Evolutionary conservation across 192 early-diverging fungal species (phyloP), one percentile per base, ranked within the genome.

Genomic region (Mortierella antarctica): DNA sequence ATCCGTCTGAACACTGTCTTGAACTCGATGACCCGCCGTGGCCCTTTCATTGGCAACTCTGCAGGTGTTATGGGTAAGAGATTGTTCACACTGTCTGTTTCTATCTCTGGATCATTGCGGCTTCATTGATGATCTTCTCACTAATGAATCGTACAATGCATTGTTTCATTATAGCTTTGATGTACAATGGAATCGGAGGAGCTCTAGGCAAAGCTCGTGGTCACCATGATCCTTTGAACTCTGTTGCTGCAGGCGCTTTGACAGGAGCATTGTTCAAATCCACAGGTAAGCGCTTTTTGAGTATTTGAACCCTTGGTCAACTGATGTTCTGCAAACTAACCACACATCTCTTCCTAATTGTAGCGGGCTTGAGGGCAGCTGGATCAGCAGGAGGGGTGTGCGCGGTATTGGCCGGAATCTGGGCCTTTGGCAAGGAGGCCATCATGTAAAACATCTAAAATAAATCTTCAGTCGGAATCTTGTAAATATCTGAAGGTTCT

Each of bases 1-100:
- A 85, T 95, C 67, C 89, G 93, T 53, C 83, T 95, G 41, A 95
- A 95, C 85, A 92, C 90, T 62, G 88, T 93, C 48, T 87, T 95
- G 60, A 95, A 95, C 86, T 87, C 90, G 39, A 91, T 92, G 82
- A 95, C 94, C 9, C 89, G 94, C 50, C 91, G 94, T 53, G 93
- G 93, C 15, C 93, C 93, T 14, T 93, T 92, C 72, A 75, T 95
- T 51, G 93, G 89, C 70, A 95, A 95, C 86, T 92, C 93, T 47
- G 82, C 90, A 18, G 93, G 92, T 67, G 86, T 93, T 15, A 70
- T 95, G 55, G 86, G 84, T 83, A 86, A 54, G 69, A 60, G 39
- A 60, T 57, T 4, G 39, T 13, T 1, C 18, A 62, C n/a, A 31
- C 23, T 1, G 11, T n/a, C 17, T 23, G 23, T 10, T 10, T 8